Evolutionary conservation across 768 basidiomycete genomes (phyloP).

Genomic region (Mycena galopus): DNA sequence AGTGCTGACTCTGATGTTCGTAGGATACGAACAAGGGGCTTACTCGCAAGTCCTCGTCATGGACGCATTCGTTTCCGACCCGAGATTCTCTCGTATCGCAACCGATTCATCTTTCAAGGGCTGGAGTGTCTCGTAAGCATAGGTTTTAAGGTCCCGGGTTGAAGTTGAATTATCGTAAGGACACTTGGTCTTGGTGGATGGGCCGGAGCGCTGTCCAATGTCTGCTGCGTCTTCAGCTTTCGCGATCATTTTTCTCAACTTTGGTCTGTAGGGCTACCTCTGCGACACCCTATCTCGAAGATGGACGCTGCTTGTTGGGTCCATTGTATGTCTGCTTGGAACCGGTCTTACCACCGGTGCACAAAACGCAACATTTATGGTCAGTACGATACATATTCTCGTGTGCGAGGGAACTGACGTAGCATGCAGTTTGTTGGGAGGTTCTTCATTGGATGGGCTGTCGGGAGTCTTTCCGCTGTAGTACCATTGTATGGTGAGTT

Average conservation of each 20-base stretch:
- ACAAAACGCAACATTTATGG: constrained; percentile 37
- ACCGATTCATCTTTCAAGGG: constrained; percentile 40
- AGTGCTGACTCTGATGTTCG: neutral
- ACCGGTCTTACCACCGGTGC: constrained; percentile 39
- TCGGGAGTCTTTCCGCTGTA: constrained; percentile 63
- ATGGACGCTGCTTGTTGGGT: constrained; percentile 37
- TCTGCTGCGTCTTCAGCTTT: neutral
- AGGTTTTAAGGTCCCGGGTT: neutral
- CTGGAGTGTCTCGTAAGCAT: constrained; percentile 40
- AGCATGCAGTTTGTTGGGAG: constrained; percentile 51
- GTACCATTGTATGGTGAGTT: constrained; percentile 41
- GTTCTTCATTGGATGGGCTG: constrained; percentile 70
- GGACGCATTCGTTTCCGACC: constrained; percentile 36
- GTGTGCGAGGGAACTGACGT: neutral
- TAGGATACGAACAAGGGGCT: constrained; percentile 40
- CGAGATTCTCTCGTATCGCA: constrained; percentile 38
- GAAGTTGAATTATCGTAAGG: constrained; percentile 15
- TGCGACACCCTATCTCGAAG: constrained; percentile 40
- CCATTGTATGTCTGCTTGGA: constrained; percentile 36
- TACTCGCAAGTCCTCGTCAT: constrained; percentile 41
- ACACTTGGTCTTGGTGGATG: constrained; percentile 40
- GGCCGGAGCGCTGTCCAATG: constrained; percentile 37
- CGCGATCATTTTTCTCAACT: neutral
- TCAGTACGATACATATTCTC: neutral
- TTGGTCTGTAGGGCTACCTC: constrained; percentile 33